phyloP scores from a whole-genome alignment of 164 flowering plant species.

The Dillenia suffruticosa region DNA sequence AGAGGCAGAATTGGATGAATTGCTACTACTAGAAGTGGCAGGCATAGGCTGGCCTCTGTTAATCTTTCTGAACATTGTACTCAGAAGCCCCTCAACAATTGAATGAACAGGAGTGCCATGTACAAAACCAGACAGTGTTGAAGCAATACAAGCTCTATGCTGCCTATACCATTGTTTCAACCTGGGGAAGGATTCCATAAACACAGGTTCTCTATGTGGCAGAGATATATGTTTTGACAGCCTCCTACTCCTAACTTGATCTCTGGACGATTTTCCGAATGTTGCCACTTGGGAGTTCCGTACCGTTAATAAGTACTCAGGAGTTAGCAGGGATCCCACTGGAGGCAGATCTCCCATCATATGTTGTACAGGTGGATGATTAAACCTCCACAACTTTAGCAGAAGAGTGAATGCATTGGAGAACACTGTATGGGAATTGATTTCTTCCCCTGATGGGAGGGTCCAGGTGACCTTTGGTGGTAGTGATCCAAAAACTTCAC shows the following conservation, averaged over 20 bases:
- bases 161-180: conserved; percentile 89
- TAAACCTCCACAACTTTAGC: conserved; percentile 90
- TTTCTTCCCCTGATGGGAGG: conserved; percentile 76
- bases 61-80: conserved; percentile 80
- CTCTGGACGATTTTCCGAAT: conserved; percentile 31
- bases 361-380: conserved; percentile 87
- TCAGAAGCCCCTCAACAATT: conserved; percentile 70
- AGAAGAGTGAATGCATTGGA: conserved; percentile 96
- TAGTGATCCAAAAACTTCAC: conserved; percentile 92
- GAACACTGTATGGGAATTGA: conserved; percentile 76
- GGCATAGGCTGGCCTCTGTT: conserved; percentile 45
- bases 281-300: conserved; percentile 71
- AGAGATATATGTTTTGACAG: conserved; percentile 41
- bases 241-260: conserved; percentile 38
- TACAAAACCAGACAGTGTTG: conserved; percentile 85
- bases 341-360: conserved; percentile 84
- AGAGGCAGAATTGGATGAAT: conserved; percentile 68
- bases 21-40: conserved; percentile 68
- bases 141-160: conserved; percentile 89
- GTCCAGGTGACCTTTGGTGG: conserved; percentile 72
- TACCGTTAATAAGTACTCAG: conserved; percentile 76
- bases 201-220: conserved; percentile 55
- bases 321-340: conserved; percentile 88
- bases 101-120: conserved; percentile 84
- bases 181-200: conserved; percentile 89